Conservation (phyloP, 108 stramenopile genomes). For the Cylindrotheca fusiformis region DNA sequence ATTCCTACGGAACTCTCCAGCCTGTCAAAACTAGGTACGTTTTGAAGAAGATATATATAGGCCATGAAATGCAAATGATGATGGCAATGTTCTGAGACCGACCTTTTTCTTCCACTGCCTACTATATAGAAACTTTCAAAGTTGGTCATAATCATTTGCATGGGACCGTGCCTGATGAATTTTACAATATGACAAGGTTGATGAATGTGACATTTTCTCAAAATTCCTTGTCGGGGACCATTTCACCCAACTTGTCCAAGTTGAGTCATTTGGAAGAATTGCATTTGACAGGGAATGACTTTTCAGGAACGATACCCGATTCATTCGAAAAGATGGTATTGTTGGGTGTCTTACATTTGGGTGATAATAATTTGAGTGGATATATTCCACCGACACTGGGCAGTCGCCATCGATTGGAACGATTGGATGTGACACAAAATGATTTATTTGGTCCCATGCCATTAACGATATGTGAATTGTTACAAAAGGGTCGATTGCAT, state of each 20-base stretch:
- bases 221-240: conserved; percentile 9
- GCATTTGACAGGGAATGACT: conserved; percentile 12
- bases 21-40: conserved; percentile 17
- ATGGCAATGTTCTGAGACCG: background rate
- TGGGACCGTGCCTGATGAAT: conserved; percentile 19
- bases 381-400: conserved; percentile 9
- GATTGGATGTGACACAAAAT: background rate
- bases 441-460: background rate
- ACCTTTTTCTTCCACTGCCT: background rate
- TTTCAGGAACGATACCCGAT: conserved; percentile 7
- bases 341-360: conserved; percentile 19
- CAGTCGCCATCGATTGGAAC: background rate
- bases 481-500: background rate
- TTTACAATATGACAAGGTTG: conserved; percentile 12
- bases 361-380: conserved; percentile 18
- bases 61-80: background rate
- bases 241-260: conserved; percentile 7
- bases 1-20: conserved; percentile 20
- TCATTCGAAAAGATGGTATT: background rate
- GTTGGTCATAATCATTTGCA: conserved; percentile 21
- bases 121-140: conserved; percentile 6
- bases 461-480: background rate
- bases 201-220: background rate
- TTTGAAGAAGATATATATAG: background rate
- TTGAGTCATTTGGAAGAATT: conserved; percentile 21